Conservation (phyloP, 148 eudicot genomes). For the Talinum fruticosum region DNA sequence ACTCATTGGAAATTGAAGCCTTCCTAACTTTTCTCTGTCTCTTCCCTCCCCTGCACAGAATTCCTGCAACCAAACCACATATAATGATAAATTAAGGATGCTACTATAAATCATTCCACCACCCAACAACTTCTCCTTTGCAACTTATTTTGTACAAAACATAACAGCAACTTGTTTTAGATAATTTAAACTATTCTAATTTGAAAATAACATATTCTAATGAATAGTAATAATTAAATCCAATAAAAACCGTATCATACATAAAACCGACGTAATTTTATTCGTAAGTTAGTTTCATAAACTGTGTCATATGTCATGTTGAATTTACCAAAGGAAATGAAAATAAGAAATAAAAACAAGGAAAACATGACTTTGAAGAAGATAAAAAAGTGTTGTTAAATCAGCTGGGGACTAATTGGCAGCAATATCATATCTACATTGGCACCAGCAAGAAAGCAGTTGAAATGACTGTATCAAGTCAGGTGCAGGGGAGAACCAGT, state of each 20-base stretch:
- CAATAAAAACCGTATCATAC: too few species aligned
- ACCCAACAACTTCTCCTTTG: too few species aligned
- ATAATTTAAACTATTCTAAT: too few species aligned
- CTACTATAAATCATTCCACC: too few species aligned
- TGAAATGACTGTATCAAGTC: not conserved
- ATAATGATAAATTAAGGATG: too few species aligned
- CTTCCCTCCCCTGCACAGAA: slow-evolving; percentile 22
- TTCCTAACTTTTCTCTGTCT: not conserved
- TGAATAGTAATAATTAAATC: too few species aligned
- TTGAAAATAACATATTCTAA: too few species aligned
- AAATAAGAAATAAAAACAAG: not conserved
- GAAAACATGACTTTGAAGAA: not conserved
- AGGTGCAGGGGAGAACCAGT: not conserved
- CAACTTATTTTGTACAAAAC: too few species aligned
- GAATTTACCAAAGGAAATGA: not conserved
- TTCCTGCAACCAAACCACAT: not conserved
- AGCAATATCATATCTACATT: not conserved
- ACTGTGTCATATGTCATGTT: too few species aligned
- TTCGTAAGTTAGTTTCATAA: too few species aligned
- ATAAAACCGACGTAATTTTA: too few species aligned
- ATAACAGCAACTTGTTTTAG: too few species aligned
- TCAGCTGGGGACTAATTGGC: not conserved
- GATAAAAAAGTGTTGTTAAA: not conserved
- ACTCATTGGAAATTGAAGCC: slow-evolving; percentile 35
- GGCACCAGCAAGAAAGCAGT: not conserved